Conservation (phyloP, 1,139 yeast genomes). For the Candida buenavistaensis region DNA sequence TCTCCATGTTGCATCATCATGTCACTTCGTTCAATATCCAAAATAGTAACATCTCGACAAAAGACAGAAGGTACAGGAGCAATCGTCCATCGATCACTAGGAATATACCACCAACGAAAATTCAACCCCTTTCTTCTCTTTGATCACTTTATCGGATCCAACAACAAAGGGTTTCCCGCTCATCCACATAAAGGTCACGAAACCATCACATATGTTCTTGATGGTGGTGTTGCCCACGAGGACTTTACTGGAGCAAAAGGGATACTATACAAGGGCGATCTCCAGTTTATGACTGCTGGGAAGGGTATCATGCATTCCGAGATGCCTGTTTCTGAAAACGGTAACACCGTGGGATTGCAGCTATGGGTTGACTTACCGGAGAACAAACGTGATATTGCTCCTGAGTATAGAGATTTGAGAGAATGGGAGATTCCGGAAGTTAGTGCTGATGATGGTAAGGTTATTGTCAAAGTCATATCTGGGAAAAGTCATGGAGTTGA, state of each 20-base stretch:
- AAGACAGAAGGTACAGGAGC: constrained; percentile 94
- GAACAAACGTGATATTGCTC: constrained; percentile 63
- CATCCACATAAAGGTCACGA: constrained; percentile 95
- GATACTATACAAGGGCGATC: constrained; percentile 75
- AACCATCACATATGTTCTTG: constrained; percentile 72
- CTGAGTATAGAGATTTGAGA: constrained; percentile 79
- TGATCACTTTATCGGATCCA: constrained; percentile 53
- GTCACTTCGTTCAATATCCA: constrained; percentile 51
- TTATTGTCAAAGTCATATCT: constrained; percentile 69
- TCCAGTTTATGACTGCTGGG: constrained; percentile 96
- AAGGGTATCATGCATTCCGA: constrained; percentile 84
- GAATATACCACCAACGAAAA: constrained; percentile 49
- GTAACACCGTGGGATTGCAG: constrained; percentile 72
- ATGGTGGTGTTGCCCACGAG: constrained; percentile 85
- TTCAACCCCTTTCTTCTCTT: constrained; percentile 83
- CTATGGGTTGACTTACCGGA: constrained; percentile 90
- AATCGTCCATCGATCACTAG: constrained; percentile 77
- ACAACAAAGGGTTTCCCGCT: constrained; percentile 81
- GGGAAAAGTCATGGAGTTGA: constrained; percentile 77
- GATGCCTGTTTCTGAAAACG: constrained; percentile 67
- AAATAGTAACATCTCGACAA: constrained; percentile 64
- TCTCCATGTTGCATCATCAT: constrained; percentile 1
- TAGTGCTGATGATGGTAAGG: constrained; percentile 65
- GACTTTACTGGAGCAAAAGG: constrained; percentile 89
- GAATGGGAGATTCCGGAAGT: constrained; percentile 68